Base-by-base conservation (phyloP, 1,284 basidiomycete genomes). In the Pisolithus thermaeus region DNA sequence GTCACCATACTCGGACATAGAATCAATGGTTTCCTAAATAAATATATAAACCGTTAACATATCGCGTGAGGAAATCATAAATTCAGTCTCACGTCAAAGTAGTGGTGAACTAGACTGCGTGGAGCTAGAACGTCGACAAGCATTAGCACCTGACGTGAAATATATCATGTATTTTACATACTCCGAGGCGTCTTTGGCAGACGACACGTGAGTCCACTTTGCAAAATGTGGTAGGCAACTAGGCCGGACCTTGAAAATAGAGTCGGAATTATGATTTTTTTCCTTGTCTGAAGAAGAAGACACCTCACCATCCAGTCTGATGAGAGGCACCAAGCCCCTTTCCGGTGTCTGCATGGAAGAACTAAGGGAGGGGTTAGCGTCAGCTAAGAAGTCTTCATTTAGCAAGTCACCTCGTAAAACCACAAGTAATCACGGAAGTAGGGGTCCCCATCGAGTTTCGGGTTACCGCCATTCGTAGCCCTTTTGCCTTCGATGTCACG, bases 391-490 rank as follows among this genome's bases (percentile, higher is more conserved):
- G 32, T 5, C 3, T 30, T 12, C 32, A 12, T 12, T 35, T 14
- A 35, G 12, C 7, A 32, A 36, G 27, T 49, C 50, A 90, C 90
- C 71, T 96, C 95, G 68, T 94, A 89, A 77, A 97, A 97, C 78
- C 87, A 91, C 41, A 97, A 84, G 65, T 97, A 96, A 68, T 98
- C 93, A 44, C 92, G 80, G 81, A 98, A 98, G 73, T 97, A 80
- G n/a, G 94, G 92, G 68, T 98, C 96, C 53, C 80, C 76, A 70
- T 98, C 90, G 57, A 98, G 73, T 69, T 89, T 92, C 25, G 81
- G 76, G 63, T 89, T 88, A 14, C 93, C 93, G 25, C 93, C 95
- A 66, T 99, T 98, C 45, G 87, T 90, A 1, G 96, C 92, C 40
- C 96, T 78, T 55, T 82, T 80, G 11, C 94, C 94, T 55, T 92